Base-by-base conservation (phyloP, 768 basidiomycete genomes). In the Boletellus ananiceps region DNA sequence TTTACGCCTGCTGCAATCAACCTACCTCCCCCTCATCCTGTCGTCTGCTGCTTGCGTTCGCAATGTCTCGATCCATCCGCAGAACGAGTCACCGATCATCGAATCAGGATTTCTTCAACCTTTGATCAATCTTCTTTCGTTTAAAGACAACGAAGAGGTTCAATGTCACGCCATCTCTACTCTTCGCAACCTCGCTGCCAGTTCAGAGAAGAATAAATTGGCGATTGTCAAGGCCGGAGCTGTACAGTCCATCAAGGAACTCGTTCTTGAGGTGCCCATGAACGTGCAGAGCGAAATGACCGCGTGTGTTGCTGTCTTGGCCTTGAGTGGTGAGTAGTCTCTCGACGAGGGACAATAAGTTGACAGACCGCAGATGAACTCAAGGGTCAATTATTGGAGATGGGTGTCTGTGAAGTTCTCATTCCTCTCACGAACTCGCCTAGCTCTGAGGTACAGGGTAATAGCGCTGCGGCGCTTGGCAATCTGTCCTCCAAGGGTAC, bases 251-350 rank as follows among this genome's bases (percentile, higher is more conserved):
- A 99, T 99, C 72, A 96, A 96, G 71, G 93, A 97, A 61, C 75
- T 99, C 15, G 93, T 99, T 2, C 74, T 99, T 12, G 88, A 88
- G 60, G 95, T 97, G 1, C 93, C 96, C 4, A 83, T 96, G 74
- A 88, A 88, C 54, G 96, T 99, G 11, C 96, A 99, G 71, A 95
- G 93, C 62, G 96, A 98, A 72, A 99, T 99, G 96, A 99, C 96
- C 37, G 96, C 96, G 6, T 98, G 95, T 59, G 88, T 97, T 38
- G 96, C 96, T 15, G 96, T 98, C 13, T 71, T 99, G 54, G 96
- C 95, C 5, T 67, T 99, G 58, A 95, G 92, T 60, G 94, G 94
- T 95, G 66, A 47, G 87, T 60, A 11, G 21, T 42, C 42, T 40
- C n/a, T 39, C 11, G 16, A 33, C 14, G 38, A 19, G 0, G 5